Percentiles rank a stretch among this genome's conserved stretches.
phyloP scores from a whole-genome alignment of 345 rosid genomes.

The Cardamine occulta region DNA sequence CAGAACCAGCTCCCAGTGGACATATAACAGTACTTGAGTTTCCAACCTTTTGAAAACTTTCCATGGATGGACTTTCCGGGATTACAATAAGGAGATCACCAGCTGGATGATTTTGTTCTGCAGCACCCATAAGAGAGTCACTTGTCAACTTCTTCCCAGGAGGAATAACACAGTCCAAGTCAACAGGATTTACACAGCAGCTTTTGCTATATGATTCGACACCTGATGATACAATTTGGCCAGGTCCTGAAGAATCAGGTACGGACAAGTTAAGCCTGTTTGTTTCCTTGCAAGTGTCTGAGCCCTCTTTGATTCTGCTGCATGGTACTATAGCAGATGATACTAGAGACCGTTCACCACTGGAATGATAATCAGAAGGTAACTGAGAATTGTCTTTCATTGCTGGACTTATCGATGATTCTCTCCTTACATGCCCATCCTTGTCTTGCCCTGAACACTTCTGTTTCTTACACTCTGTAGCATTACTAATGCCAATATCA shows the following conservation, averaged over 20 bases:
- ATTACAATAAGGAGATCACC: constrained; percentile 39
- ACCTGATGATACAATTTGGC: constrained; percentile 40
- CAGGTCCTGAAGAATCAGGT: constrained; percentile 46
- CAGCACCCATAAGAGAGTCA: constrained; percentile 47
- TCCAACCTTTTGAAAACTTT: constrained; percentile 45
- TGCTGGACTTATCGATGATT: constrained; percentile 42
- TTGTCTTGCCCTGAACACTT: constrained; percentile 45
- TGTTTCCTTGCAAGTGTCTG: constrained; percentile 42
- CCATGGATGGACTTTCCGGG: constrained; percentile 50
- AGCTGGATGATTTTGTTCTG: constrained; percentile 45
- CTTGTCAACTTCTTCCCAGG: constrained; percentile 47
- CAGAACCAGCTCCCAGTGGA: constrained; percentile 48
- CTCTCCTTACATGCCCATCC: constrained; percentile 43
- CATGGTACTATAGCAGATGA: constrained; percentile 37
- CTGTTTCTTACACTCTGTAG: constrained; percentile 54
- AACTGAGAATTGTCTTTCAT: constrained; percentile 40
- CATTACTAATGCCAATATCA: constrained; percentile 48
- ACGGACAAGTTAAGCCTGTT: constrained; percentile 41
- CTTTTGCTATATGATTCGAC: constrained; percentile 45
- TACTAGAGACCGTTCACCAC: constrained; percentile 45
- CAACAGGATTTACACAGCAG: constrained; percentile 43
- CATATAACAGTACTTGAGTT: constrained; percentile 41
- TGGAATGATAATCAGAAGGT: constrained; percentile 43
- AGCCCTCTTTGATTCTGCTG: constrained; percentile 37
- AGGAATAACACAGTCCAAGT: constrained; percentile 46